Percentiles rank a stretch among this genome's conserved stretches.
phyloP scores from a whole-genome alignment of 2,329 filamentous ascomycete genomes.

The Aspergillus japonicus region DNA sequence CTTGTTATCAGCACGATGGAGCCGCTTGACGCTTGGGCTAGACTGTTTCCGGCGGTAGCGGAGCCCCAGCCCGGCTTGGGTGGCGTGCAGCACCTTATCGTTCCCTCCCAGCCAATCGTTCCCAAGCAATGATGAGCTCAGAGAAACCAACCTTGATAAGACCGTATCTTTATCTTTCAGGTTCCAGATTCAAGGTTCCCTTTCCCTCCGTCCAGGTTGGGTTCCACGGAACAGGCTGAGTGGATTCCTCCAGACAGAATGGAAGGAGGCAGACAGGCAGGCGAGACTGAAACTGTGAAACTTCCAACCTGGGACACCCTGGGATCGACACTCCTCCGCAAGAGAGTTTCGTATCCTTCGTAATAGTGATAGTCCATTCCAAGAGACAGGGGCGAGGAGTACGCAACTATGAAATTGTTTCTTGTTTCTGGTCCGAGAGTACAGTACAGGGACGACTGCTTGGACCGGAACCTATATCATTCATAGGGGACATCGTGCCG shows the following conservation, averaged over 20 bases:
- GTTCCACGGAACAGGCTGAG: background rate
- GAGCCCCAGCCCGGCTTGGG: constrained; percentile 11
- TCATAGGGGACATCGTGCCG: background rate
- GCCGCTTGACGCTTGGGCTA: constrained; percentile 6
- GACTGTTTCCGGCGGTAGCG: constrained; percentile 4
- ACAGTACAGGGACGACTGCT: too few species aligned
- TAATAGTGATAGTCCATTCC: too few species aligned
- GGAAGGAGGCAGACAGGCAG: background rate
- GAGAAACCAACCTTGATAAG: constrained; percentile 19
- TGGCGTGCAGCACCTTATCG: constrained; percentile 22
- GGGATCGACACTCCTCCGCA: background rate
- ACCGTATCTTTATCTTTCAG: background rate
- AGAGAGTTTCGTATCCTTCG: background rate
- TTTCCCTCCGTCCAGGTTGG: too few species aligned
- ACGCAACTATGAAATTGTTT: too few species aligned
- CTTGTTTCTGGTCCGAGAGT: too few species aligned
- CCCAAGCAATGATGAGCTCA: constrained; percentile 16
- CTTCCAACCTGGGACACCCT: background rate
- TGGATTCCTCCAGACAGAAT: background rate
- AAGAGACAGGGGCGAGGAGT: too few species aligned
- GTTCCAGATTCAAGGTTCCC: too few species aligned
- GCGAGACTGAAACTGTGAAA: background rate
- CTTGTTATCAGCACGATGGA: constrained; percentile 19
- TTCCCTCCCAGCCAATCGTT: constrained; percentile 19
- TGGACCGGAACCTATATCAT: too few species aligned